phyloP scores from a whole-genome alignment of 192 early-diverging fungal genomes.

The Rhizophagus prolifer region DNA sequence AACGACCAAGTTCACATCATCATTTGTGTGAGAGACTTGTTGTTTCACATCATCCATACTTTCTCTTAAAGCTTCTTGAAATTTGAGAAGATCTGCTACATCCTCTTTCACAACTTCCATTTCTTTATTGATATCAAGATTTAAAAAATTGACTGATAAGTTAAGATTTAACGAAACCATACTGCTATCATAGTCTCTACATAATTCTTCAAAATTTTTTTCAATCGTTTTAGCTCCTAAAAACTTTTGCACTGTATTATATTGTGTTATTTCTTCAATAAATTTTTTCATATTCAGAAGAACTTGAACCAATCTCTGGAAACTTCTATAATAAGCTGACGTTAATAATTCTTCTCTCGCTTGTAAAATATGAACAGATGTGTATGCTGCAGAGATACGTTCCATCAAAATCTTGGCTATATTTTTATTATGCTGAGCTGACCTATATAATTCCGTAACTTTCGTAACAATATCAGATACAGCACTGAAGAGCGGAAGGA shows the following conservation, averaged over 20 bases:
- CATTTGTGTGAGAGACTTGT: background rate
- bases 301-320: background rate
- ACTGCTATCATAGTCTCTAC: background rate
- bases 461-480: too few relatives aligned
- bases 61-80: background rate
- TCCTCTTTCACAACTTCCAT: background rate
- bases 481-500: too few relatives aligned
- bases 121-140: background rate
- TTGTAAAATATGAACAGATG: background rate
- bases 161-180: background rate
- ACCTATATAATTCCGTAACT: background rate
- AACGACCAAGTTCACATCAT: background rate
- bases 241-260: background rate
- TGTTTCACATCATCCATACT: background rate
- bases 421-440: background rate
- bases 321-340: background rate
- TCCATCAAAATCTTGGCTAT: background rate
- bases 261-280: background rate
- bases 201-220: background rate
- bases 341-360: background rate
- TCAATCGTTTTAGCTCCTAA: background rate
- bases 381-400: background rate
- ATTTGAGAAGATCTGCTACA: background rate
- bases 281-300: background rate
- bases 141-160: background rate